Percentiles rank a stretch among this genome's conserved stretches.
phyloP scores from a whole-genome alignment of 2,329 filamentous ascomycete genomes.

The Apiospora sp. region DNA sequence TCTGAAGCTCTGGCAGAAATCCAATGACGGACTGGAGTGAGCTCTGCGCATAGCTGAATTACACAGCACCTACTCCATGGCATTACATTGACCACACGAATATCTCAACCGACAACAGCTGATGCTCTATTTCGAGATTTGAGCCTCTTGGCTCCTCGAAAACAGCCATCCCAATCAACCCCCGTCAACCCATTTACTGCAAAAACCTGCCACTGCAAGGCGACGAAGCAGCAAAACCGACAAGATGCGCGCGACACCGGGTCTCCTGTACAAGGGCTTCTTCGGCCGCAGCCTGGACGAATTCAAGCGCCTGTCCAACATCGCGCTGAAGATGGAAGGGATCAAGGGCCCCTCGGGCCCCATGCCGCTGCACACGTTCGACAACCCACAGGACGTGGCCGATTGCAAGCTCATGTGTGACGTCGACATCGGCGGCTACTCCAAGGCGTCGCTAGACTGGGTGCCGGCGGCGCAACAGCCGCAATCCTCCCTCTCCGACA shows the following conservation, averaged over 20 bases:
- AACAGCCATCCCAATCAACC: neutral
- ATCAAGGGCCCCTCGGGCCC: constrained; percentile 71
- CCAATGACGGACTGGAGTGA: constrained; percentile 23
- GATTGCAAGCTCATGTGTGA: constrained; percentile 85
- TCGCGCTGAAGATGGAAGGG: constrained; percentile 74
- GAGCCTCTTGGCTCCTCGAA: constrained; percentile 44
- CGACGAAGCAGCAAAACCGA: neutral
- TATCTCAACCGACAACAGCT: constrained; percentile 27
- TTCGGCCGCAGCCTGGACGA: constrained; percentile 66
- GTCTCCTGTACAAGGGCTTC: constrained; percentile 60
- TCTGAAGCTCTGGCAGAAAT: constrained; percentile 18
- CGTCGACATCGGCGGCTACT: constrained; percentile 85
- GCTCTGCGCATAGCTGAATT: neutral
- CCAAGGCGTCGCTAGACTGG: constrained; percentile 75
- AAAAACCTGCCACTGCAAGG: neutral
- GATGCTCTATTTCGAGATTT: constrained; percentile 40
- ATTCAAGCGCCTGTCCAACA: constrained; percentile 62
- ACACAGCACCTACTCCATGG: neutral
- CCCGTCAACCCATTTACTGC: neutral
- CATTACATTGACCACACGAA: neutral
- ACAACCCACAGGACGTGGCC: constrained; percentile 52
- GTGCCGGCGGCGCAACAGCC: constrained; percentile 44
- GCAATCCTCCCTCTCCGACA: constrained; percentile 30
- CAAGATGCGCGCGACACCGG: constrained; percentile 58
- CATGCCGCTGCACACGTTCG: constrained; percentile 71